A percentile compares a stretch with the other conserved stretches of the same genome.
These are phyloP conservation scores for Melanomma pulvis-pyrius DNA, from an alignment of 495 filamentous ascomycete genomes.

Conservation along the genomic window DNA sequence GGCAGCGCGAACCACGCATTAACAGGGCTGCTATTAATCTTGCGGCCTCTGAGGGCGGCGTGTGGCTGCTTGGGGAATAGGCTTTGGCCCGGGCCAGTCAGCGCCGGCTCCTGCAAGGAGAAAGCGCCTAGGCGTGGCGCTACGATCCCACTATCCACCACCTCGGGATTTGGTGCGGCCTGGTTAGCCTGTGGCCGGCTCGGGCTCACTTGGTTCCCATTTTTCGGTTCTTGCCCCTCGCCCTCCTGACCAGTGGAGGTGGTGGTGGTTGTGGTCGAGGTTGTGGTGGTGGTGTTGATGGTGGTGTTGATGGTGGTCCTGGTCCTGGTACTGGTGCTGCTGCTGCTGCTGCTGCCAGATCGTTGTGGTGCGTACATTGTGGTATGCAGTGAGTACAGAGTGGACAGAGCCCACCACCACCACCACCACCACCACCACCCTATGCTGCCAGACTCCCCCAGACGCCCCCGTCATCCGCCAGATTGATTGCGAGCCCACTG, in stretches of 20 bases:
- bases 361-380: too few relatives aligned
- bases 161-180: slow-evolving; percentile 1
- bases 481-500: neutral
- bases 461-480: neutral
- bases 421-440: too few relatives aligned
- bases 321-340: too few relatives aligned
- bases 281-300: too few relatives aligned
- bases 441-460: neutral
- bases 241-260: too few relatives aligned
- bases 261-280: too few relatives aligned
- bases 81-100: neutral
- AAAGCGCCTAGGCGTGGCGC: slow-evolving; percentile 6
- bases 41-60: slow-evolving; percentile 3
- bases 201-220: neutral
- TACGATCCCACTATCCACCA: slow-evolving; percentile 2
- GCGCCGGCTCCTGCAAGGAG: slow-evolving; percentile 8
- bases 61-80: neutral
- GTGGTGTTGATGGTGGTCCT: too few relatives aligned
- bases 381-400: too few relatives aligned
- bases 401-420: too few relatives aligned
- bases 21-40: slow-evolving; percentile 22
- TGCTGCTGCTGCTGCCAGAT: too few relatives aligned
- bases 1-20: slow-evolving; percentile 14
- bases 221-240: neutral
- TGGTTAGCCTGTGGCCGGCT: neutral